These are phyloP conservation scores for Fraxinus angustifolia DNA, from an alignment of 305 asterid genomes.

Conservation along the genomic window DNA sequence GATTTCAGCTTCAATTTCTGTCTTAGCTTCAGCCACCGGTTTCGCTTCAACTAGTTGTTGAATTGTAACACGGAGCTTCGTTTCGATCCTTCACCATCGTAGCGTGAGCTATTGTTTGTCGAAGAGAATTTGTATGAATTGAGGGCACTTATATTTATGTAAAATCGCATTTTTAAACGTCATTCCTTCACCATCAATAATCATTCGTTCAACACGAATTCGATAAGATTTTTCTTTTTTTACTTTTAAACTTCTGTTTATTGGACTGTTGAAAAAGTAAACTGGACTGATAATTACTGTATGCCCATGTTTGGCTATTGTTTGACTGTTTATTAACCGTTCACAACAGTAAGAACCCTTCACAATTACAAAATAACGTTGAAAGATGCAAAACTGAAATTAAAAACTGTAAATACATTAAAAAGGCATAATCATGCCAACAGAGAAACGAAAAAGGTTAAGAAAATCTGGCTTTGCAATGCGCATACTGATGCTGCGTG, in stretches of 20 bases:
- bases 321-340: no score
- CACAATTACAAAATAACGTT: background rate
- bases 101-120: background rate
- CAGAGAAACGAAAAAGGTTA: background rate
- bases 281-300: background rate
- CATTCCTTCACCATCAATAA: background rate
- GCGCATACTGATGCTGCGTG: background rate
- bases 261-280: background rate
- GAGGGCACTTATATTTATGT: background rate
- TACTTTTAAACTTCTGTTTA: background rate
- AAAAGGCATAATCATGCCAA: background rate
- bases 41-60: no score
- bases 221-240: background rate
- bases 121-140: background rate
- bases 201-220: background rate
- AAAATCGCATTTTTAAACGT: background rate
- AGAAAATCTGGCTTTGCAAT: background rate
- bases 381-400: background rate
- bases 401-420: background rate
- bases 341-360: background rate
- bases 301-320: background rate
- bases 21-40: no score
- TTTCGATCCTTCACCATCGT: slow-evolving; percentile 46
- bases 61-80: slow-evolving; percentile 21
- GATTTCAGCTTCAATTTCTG: no score